Conservation (phyloP, 2,329 filamentous ascomycete genomes). For the Paramyrothecium roridum region DNA sequence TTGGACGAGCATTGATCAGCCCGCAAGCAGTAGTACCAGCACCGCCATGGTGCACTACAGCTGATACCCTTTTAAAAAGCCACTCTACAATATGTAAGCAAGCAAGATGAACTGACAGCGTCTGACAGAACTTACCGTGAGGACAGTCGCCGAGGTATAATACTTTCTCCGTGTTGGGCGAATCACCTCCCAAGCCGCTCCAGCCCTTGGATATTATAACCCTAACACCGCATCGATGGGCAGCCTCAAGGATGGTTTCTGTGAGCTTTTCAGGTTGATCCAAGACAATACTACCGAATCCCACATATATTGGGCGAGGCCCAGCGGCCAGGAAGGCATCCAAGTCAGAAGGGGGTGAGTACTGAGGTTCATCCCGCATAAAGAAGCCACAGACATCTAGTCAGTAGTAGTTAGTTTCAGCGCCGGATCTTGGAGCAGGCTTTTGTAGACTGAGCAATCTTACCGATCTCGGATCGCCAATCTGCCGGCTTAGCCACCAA, state of each 20-base stretch:
- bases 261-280: constrained; percentile 69
- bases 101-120: background rate
- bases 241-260: constrained; percentile 67
- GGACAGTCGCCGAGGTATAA: constrained; percentile 68
- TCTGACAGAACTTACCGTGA: constrained; percentile 31
- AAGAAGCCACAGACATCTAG: constrained; percentile 18
- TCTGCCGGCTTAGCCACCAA: constrained; percentile 59
- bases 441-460: constrained; percentile 32
- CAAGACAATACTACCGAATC: constrained; percentile 74
- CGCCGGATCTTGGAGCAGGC: no score
- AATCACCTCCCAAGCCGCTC: constrained; percentile 60
- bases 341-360: constrained; percentile 50
- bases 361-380: constrained; percentile 12
- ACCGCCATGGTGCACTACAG: constrained; percentile 67
- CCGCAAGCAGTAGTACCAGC: constrained; percentile 70
- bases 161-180: constrained; percentile 53
- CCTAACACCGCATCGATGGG: constrained; percentile 60
- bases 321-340: constrained; percentile 53
- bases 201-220: constrained; percentile 69
- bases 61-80: constrained; percentile 62
- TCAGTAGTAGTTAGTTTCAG: no score
- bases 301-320: constrained; percentile 66
- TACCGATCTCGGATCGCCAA: constrained; percentile 46
- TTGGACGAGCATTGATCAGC: constrained; percentile 63
- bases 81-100: constrained; percentile 46